These are phyloP conservation scores for Cercospora sp. DNA, from an alignment of 2,329 filamentous ascomycete species.

Conservation along the genomic window DNA sequence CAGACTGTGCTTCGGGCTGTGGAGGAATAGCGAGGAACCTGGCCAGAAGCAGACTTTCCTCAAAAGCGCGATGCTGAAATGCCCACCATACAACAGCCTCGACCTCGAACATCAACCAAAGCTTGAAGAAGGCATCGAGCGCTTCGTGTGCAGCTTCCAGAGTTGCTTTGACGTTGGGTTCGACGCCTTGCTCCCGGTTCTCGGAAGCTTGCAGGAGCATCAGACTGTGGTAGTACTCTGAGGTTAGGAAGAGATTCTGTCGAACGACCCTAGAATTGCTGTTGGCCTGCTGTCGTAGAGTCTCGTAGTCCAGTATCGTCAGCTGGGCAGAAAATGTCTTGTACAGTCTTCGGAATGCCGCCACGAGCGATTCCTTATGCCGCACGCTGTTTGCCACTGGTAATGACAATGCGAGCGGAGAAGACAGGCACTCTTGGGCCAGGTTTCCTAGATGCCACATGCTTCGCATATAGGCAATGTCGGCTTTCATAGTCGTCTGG, in stretches of 20 bases:
- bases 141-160: conserved; percentile 76
- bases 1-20: conserved; percentile 14
- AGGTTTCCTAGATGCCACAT: conserved; percentile 79
- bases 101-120: conserved; percentile 66
- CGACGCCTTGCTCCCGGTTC: conserved; percentile 56
- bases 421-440: conserved; percentile 75
- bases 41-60: conserved; percentile 58
- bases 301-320: conserved; percentile 65
- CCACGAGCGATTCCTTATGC: conserved; percentile 69
- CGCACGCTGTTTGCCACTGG: conserved; percentile 68
- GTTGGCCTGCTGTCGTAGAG: conserved; percentile 58
- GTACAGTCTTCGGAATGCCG: conserved; percentile 70
- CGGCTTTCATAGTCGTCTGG: conserved; percentile 36
- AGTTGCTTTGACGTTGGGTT: conserved; percentile 64
- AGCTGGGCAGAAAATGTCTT: conserved; percentile 71
- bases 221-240: conserved; percentile 79
- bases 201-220: conserved; percentile 77
- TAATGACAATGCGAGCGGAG: conserved; percentile 69
- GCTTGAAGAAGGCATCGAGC: conserved; percentile 71
- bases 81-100: conserved; percentile 84
- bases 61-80: conserved; percentile 76
- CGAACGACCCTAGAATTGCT: conserved; percentile 67
- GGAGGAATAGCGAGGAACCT: conserved; percentile 27
- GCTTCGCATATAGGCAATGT: conserved; percentile 63
- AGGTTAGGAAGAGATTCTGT: conserved; percentile 76